Percentiles rank a stretch among this genome's conserved stretches.
These are phyloP conservation scores for Phytophthora pisi DNA, from an alignment of 352 stramenopile genomes.

Conservation along the genomic window DNA sequence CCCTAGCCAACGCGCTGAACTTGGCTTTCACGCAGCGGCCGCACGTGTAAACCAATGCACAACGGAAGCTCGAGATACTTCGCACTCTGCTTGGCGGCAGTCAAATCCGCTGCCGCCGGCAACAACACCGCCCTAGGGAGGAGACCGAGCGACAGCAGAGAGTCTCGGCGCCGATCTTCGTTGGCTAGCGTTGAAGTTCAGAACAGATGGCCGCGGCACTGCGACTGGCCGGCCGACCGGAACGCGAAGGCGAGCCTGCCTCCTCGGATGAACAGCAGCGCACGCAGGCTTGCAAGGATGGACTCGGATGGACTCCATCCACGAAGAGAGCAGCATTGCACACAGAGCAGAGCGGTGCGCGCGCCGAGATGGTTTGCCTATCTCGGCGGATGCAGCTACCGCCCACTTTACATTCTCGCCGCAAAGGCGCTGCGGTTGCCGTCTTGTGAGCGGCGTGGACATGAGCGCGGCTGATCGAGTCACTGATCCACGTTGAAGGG, in stretches of 20 bases:
- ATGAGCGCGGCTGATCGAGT: conserved; percentile 7
- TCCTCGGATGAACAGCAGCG: conserved; percentile 4
- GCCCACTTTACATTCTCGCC: conserved; percentile 24
- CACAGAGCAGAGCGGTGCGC: conserved; percentile 2
- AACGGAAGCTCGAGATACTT: conserved; percentile 3
- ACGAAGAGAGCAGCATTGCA: conserved; percentile 2
- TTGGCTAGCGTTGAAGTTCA: conserved; percentile 24
- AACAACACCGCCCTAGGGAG: not conserved
- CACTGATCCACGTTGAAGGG: conserved; percentile 3
- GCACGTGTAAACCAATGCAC: not conserved
- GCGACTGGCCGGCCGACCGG: conserved; percentile 2
- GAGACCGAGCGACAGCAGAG: too few species aligned
- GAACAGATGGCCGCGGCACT: conserved; percentile 20
- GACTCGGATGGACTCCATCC: conserved; percentile 7
- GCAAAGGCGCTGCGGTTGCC: conserved; percentile 13
- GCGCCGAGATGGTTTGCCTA: conserved; percentile 22
- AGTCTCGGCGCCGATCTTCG: conserved; percentile 13
- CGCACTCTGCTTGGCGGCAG: conserved; percentile 8
- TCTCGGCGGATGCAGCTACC: conserved; percentile 11
- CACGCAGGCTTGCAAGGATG: not conserved
- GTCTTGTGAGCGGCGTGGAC: conserved; percentile 1
- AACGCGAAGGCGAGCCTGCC: conserved; percentile 2
- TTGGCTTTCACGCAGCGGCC: not conserved
- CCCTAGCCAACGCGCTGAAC: conserved; percentile 1
- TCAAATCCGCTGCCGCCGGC: conserved; percentile 5